Conservation (phyloP, 805 yeast genomes). For the Yamadazyma sp. region DNA sequence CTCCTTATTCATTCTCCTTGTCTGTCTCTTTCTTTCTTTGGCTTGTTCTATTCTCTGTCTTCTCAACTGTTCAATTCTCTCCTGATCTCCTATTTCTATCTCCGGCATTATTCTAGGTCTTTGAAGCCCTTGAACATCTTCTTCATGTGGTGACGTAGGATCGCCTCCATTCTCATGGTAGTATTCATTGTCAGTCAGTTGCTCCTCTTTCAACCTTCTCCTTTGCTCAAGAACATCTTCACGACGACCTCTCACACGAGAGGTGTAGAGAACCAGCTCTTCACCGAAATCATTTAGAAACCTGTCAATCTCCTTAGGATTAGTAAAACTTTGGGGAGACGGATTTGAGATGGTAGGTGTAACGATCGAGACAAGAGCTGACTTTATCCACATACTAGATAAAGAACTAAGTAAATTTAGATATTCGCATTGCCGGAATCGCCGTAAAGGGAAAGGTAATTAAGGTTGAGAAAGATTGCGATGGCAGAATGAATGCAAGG, state of each 20-base stretch:
- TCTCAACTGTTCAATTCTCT: not conserved
- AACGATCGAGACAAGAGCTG: constrained; percentile 11
- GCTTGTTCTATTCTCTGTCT: constrained; percentile 1
- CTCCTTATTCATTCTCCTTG: not conserved
- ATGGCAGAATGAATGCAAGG: too few relatives aligned
- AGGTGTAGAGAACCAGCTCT: constrained; percentile 2
- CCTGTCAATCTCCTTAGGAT: constrained; percentile 5
- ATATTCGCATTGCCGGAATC: not conserved
- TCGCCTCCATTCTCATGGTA: too few relatives aligned
- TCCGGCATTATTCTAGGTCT: not conserved
- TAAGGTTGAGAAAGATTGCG: not conserved
- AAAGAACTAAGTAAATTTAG: not conserved
- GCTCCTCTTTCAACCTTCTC: constrained; percentile 2
- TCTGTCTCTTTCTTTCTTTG: not conserved
- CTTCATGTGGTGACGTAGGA: too few relatives aligned
- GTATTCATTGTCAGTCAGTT: too few relatives aligned
- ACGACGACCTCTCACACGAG: constrained; percentile 7
- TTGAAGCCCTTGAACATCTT: too few relatives aligned
- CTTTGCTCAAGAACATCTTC: constrained; percentile 8
- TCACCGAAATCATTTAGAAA: constrained; percentile 5
- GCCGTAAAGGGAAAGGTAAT: constrained; percentile 5
- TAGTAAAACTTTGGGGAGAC: constrained; percentile 3
- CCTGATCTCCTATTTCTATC: not conserved
- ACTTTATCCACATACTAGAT: constrained; percentile 12
- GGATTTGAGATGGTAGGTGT: constrained; percentile 18